Base-by-base conservation (phyloP, 2,329 filamentous ascomycete genomes). In the Alternaria incomplexa region DNA sequence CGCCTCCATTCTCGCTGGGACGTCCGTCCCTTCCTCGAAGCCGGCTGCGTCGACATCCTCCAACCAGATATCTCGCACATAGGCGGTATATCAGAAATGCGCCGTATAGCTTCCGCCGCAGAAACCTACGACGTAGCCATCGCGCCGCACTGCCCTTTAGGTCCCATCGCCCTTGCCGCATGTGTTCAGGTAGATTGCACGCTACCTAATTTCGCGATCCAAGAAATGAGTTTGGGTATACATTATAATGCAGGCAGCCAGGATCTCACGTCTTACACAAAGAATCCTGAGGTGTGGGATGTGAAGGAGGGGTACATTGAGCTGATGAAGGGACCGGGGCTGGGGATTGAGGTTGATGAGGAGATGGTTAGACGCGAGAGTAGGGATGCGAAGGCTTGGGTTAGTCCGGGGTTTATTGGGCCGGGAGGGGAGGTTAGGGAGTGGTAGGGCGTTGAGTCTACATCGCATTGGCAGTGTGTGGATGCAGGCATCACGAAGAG, bases 181-280 rank as follows among this genome's bases (percentile, higher is more conserved):
- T 89, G 85, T 58, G 83, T 93, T 44, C 91, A 93, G 65, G 86
- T 93, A 1, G 89, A 88, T 23, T 73, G 82, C 86, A 20, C 81
- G 80, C 10, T 87, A 81, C 20, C 85, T 84, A 20, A 93, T 90
- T 76, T 93, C 74, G 87, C 85, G 0, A 93, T 93, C 30, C 88
- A 92, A 73, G 91, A 93, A 77, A 93, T 93, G 91, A 90, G 88
- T 56, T 73, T 93, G 28, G 91, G 91, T 0, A 93, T 94, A 69
- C 92, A 94, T 75, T 94, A 93, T 74, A 94, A 94, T 64, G 75
- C 71, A 1, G 79, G 78, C 0, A 75, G 74, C 28, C 67, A 76
- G 54, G 79, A 81, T 63, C 58, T 81, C 58, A 86, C 86, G 12
- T 90, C 86, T 25, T 93, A 93, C 73, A 83, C 89, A 2, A 87